A percentile compares a stretch with the other conserved stretches of the same genome.
These are phyloP conservation scores for Golovinomyces cichoracearum DNA, from an alignment of 2,329 filamentous ascomycete species.

Conservation along the genomic window DNA sequence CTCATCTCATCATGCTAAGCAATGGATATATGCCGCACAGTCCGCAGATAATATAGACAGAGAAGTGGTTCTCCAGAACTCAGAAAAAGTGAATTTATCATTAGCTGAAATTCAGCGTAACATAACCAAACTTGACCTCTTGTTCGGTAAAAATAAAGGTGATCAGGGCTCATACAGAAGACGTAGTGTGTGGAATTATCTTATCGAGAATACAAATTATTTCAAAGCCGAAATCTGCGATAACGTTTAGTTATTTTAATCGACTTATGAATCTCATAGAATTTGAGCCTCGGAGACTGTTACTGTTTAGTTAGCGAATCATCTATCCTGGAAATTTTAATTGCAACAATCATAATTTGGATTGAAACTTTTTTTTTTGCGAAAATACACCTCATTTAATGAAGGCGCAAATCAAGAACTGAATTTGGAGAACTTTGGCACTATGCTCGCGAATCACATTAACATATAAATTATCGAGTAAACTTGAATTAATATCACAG, in stretches of 20 bases:
- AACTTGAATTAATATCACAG: too few relatives aligned
- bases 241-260: neutral
- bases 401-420: too few relatives aligned
- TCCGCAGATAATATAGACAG: conserved; percentile 32
- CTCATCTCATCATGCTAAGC: conserved; percentile 22
- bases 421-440: too few relatives aligned
- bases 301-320: too few relatives aligned
- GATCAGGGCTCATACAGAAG: conserved; percentile 1
- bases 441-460: too few relatives aligned
- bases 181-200: conserved; percentile 8
- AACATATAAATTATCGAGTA: too few relatives aligned
- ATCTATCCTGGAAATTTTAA: too few relatives aligned
- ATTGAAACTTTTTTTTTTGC: too few relatives aligned
- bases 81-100: conserved; percentile 31
- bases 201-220: conserved; percentile 14
- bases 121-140: conserved; percentile 23
- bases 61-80: conserved; percentile 30
- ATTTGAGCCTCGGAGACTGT: too few relatives aligned
- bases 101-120: conserved; percentile 26
- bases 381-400: too few relatives aligned
- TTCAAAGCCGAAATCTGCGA: conserved; percentile 10
- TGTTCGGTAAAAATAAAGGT: conserved; percentile 18
- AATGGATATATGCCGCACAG: conserved; percentile 35
- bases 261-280: too few relatives aligned
- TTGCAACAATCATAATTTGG: too few relatives aligned